A percentile compares a stretch with the other conserved stretches of the same genome.
Conservation (phyloP, 228 moss, liverwort and hornwort species). For the Sphagnum fallax region DNA sequence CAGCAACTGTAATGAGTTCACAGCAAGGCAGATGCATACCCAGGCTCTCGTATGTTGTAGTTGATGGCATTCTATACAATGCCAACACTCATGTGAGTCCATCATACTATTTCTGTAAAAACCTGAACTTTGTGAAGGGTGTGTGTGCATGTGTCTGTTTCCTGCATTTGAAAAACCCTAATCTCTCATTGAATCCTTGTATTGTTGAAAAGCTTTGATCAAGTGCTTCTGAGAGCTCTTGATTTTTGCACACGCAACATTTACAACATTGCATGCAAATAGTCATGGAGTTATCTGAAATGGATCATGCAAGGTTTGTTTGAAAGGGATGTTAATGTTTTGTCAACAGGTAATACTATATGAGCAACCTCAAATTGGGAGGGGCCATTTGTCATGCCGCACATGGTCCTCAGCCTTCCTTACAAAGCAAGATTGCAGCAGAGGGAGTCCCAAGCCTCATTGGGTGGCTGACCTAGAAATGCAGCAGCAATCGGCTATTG, state of each 20-base stretch:
- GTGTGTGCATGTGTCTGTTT: too few species aligned
- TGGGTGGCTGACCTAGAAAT: conserved; percentile 52
- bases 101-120: background rate
- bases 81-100: conserved; percentile 53
- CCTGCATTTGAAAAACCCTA: too few species aligned
- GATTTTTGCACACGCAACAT: too few species aligned
- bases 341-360: conserved; percentile 69
- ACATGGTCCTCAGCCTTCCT: conserved; percentile 57
- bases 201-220: too few species aligned
- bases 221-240: too few species aligned
- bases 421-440: conserved; percentile 19
- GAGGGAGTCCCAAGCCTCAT: conserved; percentile 28
- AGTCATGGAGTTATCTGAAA: background rate
- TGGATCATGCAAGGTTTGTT: background rate
- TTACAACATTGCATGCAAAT: too few species aligned
- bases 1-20: conserved; percentile 23
- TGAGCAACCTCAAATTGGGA: conserved; percentile 69
- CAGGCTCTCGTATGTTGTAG: conserved; percentile 28
- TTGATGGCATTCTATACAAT: conserved; percentile 25
- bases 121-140: too few species aligned
- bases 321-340: background rate
- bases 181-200: too few species aligned
- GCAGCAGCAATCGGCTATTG: conserved; percentile 32
- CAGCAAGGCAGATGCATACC: conserved; percentile 37
- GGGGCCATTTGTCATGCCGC: conserved; percentile 74